phyloP scores from a whole-genome alignment of 306 rosid genomes.

The Bauhinia variegata region DNA sequence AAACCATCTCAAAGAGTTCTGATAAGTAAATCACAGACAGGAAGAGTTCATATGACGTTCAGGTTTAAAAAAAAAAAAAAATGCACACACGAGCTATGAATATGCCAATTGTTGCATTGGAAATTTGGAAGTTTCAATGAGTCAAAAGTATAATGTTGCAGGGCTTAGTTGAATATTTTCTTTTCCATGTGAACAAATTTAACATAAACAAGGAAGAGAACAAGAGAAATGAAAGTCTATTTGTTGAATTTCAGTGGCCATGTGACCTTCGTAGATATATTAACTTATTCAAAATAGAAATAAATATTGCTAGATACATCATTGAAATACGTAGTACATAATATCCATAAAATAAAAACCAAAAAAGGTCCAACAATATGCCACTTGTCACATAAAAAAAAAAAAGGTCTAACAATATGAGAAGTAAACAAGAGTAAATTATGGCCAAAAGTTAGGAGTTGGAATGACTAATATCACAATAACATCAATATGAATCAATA shows the following conservation, averaged over 20 bases:
- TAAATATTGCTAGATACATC: neutral
- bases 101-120: conserved; percentile 3
- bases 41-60: conserved; percentile 9
- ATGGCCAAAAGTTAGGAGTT: neutral
- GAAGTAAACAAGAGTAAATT: neutral
- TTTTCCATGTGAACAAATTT: neutral
- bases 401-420: neutral
- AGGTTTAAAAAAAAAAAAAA: conserved; percentile 11
- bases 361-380: neutral
- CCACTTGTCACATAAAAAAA: too few species aligned
- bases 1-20: conserved; percentile 71
- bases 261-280: neutral
- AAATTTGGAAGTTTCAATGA: conserved; percentile 15
- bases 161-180: neutral
- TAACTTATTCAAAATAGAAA: too few species aligned
- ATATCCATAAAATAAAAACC: neutral
- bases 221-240: neutral
- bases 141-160: conserved; percentile 5
- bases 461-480: neutral
- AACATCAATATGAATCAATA: too few species aligned
- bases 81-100: neutral
- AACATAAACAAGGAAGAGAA: conserved; percentile 13
- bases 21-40: conserved; percentile 27
- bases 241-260: neutral
- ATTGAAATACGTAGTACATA: neutral